phyloP scores from a whole-genome alignment of 2,329 filamentous ascomycete species.

The Hymenoscyphus infarciens region DNA sequence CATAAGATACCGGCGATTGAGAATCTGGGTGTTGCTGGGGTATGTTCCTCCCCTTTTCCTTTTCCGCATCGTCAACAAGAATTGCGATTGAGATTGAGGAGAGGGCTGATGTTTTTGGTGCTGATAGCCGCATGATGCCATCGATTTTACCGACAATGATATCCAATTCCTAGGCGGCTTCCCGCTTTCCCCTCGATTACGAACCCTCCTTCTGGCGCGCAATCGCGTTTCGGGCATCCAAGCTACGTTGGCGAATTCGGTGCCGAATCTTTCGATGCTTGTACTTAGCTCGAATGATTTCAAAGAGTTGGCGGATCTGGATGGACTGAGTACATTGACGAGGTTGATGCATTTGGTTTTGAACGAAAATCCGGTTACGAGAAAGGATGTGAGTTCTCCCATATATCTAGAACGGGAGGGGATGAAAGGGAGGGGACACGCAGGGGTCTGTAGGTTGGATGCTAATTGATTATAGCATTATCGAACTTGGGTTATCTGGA shows the following conservation, averaged over 20 bases:
- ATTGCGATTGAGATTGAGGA: background rate
- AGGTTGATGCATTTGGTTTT: constrained; percentile 77
- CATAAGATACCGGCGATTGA: constrained; percentile 97
- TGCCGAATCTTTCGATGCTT: constrained; percentile 79
- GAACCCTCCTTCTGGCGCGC: constrained; percentile 81
- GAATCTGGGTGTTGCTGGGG: constrained; percentile 91
- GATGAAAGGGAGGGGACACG: background rate
- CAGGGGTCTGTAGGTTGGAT: background rate
- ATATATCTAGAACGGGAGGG: background rate
- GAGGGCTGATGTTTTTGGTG: background rate
- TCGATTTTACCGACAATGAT: constrained; percentile 98
- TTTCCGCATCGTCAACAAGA: background rate
- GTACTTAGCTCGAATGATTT: constrained; percentile 82
- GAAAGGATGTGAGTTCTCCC: constrained; percentile 72
- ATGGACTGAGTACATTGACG: constrained; percentile 67
- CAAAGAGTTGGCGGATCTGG: constrained; percentile 79
- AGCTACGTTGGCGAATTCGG: constrained; percentile 64
- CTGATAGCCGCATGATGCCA: constrained; percentile 89
- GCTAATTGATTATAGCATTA: constrained; percentile 63
- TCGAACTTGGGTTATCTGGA: constrained; percentile 86
- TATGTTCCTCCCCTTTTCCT: constrained; percentile 45
- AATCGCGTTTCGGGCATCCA: constrained; percentile 87
- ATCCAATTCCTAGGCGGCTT: constrained; percentile 88
- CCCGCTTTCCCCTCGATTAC: constrained; percentile 82
- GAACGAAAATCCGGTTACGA: constrained; percentile 82